These are phyloP conservation scores for Gracilariopsis chorda DNA, from an alignment of 23 red algal species.

Conservation along the genomic window DNA sequence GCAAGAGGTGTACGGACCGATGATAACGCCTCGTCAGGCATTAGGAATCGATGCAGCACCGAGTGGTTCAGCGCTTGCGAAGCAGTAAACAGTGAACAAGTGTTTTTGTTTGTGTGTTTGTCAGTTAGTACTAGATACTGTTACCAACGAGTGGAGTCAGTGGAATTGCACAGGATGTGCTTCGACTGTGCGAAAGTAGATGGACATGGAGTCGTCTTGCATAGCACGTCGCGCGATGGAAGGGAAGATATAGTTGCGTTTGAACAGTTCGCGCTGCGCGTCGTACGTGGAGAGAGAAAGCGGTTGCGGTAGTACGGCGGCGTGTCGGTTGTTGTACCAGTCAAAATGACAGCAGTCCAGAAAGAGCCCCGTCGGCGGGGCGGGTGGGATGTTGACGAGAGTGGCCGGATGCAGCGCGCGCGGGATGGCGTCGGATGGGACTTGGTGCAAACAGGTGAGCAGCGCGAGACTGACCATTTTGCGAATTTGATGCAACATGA, in stretches of 20 bases:
- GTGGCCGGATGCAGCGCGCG: slow-evolving; percentile 30
- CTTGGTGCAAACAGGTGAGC: neutral
- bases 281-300: slow-evolving; percentile 17
- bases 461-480: slow-evolving; percentile 87
- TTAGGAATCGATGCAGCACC: slow-evolving; percentile 67
- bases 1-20: slow-evolving; percentile 27
- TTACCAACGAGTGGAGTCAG: no score
- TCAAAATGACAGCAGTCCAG: slow-evolving; percentile 66
- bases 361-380: slow-evolving; percentile 72
- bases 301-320: neutral
- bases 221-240: neutral
- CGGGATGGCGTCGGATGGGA: slow-evolving; percentile 44
- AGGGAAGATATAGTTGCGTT: slow-evolving; percentile 31
- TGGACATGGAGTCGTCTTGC: slow-evolving; percentile 2
- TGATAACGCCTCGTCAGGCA: slow-evolving; percentile 52
- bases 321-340: slow-evolving; percentile 65
- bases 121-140: no score
- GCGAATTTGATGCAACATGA: slow-evolving; percentile 96
- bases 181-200: slow-evolving; percentile 30
- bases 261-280: slow-evolving; percentile 28
- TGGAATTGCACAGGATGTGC: slow-evolving; percentile 31
- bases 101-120: no score
- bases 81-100: neutral
- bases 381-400: slow-evolving; percentile 65
- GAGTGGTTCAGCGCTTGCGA: neutral